A percentile compares a stretch with the other conserved stretches of the same genome.
These are phyloP conservation scores for Elongisporangium undulatum DNA, from an alignment of 352 stramenopile genomes.

Conservation along the genomic window DNA sequence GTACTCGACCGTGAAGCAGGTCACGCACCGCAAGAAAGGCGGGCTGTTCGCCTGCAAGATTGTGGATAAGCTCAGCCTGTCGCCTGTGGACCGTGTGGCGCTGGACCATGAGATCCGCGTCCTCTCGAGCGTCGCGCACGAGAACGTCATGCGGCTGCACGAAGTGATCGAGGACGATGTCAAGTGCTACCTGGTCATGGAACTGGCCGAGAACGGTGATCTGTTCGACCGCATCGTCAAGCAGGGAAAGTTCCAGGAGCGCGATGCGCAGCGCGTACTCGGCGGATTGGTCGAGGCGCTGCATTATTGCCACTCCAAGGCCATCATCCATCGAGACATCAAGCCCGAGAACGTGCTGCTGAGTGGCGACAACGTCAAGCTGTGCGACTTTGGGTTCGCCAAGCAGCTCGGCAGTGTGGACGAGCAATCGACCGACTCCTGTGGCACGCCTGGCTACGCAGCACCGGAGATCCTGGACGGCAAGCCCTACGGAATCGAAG, in stretches of 20 bases:
- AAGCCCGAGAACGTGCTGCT: slow-evolving; percentile 86
- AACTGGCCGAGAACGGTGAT: slow-evolving; percentile 92
- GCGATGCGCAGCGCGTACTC: slow-evolving; percentile 62
- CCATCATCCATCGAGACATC: slow-evolving; percentile 82
- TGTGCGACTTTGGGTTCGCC: slow-evolving; percentile 86
- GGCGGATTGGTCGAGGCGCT: slow-evolving; percentile 85
- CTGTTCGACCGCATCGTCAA: slow-evolving; percentile 87
- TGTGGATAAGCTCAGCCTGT: slow-evolving; percentile 76
- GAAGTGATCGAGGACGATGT: slow-evolving; percentile 93
- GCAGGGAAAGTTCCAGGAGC: slow-evolving; percentile 63
- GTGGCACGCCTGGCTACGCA: slow-evolving; percentile 79
- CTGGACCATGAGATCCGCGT: slow-evolving; percentile 73
- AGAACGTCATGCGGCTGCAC: slow-evolving; percentile 88
- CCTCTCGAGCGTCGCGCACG: slow-evolving; percentile 69
- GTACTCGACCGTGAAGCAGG: slow-evolving; percentile 87
- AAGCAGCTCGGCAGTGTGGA: slow-evolving; percentile 52
- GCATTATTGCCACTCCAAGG: slow-evolving; percentile 90
- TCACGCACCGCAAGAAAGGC: slow-evolving; percentile 75
- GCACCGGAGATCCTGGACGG: slow-evolving; percentile 83
- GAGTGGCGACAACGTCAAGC: slow-evolving; percentile 67
- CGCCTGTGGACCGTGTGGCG: slow-evolving; percentile 61
- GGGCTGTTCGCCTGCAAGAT: slow-evolving; percentile 80
- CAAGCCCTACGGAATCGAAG: slow-evolving; percentile 74
- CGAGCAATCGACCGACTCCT: slow-evolving; percentile 77
- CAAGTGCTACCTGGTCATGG: slow-evolving; percentile 98